phyloP scores from a whole-genome alignment of 129 eudicot genomes.

The Saussurea involucrata region DNA sequence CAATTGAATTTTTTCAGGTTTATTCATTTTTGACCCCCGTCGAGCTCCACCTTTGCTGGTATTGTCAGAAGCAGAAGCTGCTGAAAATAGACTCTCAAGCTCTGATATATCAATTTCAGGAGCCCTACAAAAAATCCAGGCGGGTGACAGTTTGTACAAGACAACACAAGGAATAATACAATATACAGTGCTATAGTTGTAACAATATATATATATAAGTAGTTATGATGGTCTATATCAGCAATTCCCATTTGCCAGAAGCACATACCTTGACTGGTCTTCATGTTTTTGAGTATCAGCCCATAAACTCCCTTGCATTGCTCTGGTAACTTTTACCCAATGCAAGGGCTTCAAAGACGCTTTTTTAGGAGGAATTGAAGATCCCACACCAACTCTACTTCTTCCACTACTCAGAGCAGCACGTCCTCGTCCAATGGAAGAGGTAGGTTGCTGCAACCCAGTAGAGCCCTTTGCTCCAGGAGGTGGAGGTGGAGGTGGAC shows the following conservation, averaged over 20 bases:
- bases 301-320: constrained; percentile 96
- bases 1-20: constrained; percentile 94
- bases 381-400: constrained; percentile 44
- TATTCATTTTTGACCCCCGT: constrained; percentile 69
- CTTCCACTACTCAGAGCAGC: constrained; percentile 46
- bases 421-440: constrained; percentile 51
- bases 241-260: background rate
- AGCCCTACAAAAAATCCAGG: constrained; percentile 51
- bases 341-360: constrained; percentile 82
- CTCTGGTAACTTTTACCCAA: constrained; percentile 95
- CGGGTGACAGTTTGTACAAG: constrained; percentile 17
- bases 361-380: constrained; percentile 75
- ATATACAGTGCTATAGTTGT: background rate
- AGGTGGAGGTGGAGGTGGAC: constrained; percentile 50
- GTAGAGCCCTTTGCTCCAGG: constrained; percentile 35
- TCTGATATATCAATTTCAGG: constrained; percentile 94
- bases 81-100: constrained; percentile 89
- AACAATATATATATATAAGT: background rate
- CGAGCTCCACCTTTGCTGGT: constrained; percentile 55
- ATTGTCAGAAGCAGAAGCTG: constrained; percentile 66
- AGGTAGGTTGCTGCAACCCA: constrained; percentile 44
- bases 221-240: constrained; percentile 7
- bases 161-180: background rate
- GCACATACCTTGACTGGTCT: constrained; percentile 63
- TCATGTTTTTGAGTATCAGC: constrained; percentile 85